These are phyloP conservation scores for Nannizziopsis barbatae DNA, from an alignment of 2,329 filamentous ascomycete genomes.

Conservation along the genomic window DNA sequence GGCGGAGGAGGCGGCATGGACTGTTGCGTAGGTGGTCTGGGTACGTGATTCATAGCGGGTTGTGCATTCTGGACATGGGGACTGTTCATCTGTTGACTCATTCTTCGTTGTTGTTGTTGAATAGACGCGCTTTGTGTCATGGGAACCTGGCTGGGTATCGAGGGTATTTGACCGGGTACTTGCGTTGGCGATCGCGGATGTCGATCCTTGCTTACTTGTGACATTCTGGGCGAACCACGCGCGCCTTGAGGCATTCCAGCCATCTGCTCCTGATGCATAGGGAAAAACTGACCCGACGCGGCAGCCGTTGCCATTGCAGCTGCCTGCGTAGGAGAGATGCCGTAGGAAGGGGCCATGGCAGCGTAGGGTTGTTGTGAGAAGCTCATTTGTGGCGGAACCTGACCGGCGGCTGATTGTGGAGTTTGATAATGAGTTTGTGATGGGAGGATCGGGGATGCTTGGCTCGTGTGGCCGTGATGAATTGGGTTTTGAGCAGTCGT, in stretches of 20 bases:
- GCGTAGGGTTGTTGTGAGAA: slow-evolving; percentile 64
- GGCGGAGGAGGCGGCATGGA: slow-evolving; percentile 40
- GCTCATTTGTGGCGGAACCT: slow-evolving; percentile 58
- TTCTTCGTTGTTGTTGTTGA: slow-evolving; percentile 45
- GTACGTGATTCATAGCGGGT: slow-evolving; percentile 56
- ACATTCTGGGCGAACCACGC: slow-evolving; percentile 64
- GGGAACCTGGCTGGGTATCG: slow-evolving; percentile 27
- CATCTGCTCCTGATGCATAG: slow-evolving; percentile 60
- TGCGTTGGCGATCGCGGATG: slow-evolving; percentile 66
- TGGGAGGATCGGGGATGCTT: slow-evolving; percentile 69
- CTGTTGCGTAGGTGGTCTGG: slow-evolving; percentile 42
- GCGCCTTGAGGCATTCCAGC: slow-evolving; percentile 47
- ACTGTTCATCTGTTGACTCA: slow-evolving; percentile 64
- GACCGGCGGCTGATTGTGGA: slow-evolving; percentile 49
- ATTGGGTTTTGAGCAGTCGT: slow-evolving; percentile 58
- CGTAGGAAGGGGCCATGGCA: slow-evolving; percentile 64
- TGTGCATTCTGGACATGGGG: slow-evolving; percentile 63
- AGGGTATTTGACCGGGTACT: slow-evolving; percentile 50
- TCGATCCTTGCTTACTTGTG: slow-evolving; percentile 61
- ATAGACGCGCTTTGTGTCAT: slow-evolving; percentile 27
- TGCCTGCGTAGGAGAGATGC: slow-evolving; percentile 70
- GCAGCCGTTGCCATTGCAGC: slow-evolving; percentile 91
- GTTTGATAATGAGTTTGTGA: slow-evolving; percentile 61
- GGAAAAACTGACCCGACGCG: slow-evolving; percentile 71
- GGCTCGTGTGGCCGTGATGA: slow-evolving; percentile 46